Evolutionary conservation across 2,329 filamentous ascomycete species (phyloP), one percentile per base, ranked within the genome.

Genomic region (Aspergillus fumigatiaffinis): DNA sequence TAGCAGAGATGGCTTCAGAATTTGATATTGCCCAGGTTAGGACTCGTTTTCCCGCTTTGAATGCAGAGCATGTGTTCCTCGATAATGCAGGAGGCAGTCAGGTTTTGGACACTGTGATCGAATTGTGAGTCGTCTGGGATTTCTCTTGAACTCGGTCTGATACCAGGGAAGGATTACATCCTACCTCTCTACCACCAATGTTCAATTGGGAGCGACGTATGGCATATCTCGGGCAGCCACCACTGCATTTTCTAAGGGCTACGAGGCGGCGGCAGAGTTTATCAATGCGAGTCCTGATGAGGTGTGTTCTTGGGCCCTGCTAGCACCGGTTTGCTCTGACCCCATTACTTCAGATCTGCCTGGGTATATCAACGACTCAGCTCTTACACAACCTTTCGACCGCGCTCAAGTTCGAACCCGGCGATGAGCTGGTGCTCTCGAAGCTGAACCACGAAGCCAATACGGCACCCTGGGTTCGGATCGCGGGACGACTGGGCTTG

Each of bases 41-140:
- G 58, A 77, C 80, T 59, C 79, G 81, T 54, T 92, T 92, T 76
- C 89, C 89, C 35, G 87, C 88, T 14, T 73, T 92, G 42, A 74
- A 80, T 44, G 80, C 85, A 58, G 78, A 85, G 50, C 88, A 91
- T 66, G 80, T 92, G 51, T 91, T 84, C 70, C 83, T 92, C 63
- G 89, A 93, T 68, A 92, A 92, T 68, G 90, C 68, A 50, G 89
- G 89, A 20, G 89, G 89, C 41, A 90, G 85, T 67, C 89, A 92
- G 67, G 80, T 84, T 1, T 75, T 92, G 3, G 83, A 82, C 26
- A 77, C 81, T 17, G 90, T 90, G 17, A 85, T 88, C 57, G 82
- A 88, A 55, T 81, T 83, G 86, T 89, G 70, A 74, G 81, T 73
- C 26, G 14, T 46, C 9, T 23, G 21, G 8, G 3, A 20, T 6